These are phyloP conservation scores for Physocladia obscura DNA, from an alignment of 192 early-diverging fungal genomes.

Conservation along the genomic window DNA sequence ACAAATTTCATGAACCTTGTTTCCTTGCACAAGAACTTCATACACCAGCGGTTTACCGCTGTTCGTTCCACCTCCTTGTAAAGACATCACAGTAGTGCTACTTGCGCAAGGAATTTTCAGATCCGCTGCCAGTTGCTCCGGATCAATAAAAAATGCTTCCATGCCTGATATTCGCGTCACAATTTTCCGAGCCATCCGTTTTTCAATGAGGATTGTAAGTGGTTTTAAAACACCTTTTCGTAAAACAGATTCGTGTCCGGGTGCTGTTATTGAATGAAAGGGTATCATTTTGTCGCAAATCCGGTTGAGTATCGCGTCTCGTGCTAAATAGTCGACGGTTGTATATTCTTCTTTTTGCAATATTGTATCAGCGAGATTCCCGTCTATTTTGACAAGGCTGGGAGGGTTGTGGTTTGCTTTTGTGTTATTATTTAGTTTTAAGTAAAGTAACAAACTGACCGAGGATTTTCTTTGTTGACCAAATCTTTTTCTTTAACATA, in stretches of 20 bases:
- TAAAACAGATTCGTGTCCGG: constrained; percentile 40
- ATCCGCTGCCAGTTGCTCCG: constrained; percentile 58
- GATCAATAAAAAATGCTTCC: constrained; percentile 62
- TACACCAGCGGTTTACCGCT: constrained; percentile 44
- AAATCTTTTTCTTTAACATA: constrained; percentile 67
- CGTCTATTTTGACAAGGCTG: constrained; percentile 66
- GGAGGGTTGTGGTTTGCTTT: constrained; percentile 12
- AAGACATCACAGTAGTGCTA: constrained; percentile 56
- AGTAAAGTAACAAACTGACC: constrained; percentile 12
- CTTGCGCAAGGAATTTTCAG: constrained; percentile 66
- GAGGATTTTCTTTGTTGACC: constrained; percentile 40
- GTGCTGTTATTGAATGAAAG: constrained; percentile 51
- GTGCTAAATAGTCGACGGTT: constrained; percentile 48
- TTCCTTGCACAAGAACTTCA: constrained; percentile 78
- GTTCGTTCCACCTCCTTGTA: background rate
- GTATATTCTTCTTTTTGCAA: constrained; percentile 68
- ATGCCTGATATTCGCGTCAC: constrained; percentile 66
- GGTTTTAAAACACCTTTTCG: constrained; percentile 50
- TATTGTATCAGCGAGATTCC: constrained; percentile 63
- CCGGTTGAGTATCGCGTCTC: constrained; percentile 57
- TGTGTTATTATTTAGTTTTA: too few relatives aligned
- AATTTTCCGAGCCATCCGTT: constrained; percentile 61
- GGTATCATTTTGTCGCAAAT: constrained; percentile 53
- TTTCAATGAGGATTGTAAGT: constrained; percentile 58
- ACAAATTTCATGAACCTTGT: constrained; percentile 64